Conservation (phyloP, 805 yeast genomes). For the Wickerhamiella allomyrinae region DNA sequence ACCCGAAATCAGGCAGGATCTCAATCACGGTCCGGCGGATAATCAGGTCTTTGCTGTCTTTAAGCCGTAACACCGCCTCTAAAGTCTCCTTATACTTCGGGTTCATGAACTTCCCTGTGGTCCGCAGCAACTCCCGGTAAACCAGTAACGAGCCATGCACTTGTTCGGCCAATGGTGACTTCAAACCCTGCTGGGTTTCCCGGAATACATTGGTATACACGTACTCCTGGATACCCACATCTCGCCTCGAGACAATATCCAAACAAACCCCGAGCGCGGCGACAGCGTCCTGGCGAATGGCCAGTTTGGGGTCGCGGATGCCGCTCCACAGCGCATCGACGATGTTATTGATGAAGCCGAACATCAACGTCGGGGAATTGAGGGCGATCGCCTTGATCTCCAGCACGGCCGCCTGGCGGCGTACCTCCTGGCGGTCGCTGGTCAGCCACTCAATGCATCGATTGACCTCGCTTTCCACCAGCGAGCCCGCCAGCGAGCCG, state of each 20-base stretch:
- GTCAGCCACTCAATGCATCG: conserved; percentile 84
- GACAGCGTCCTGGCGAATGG: conserved; percentile 74
- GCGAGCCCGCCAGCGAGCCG: conserved; percentile 77
- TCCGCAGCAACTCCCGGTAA: conserved; percentile 58
- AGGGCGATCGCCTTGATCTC: conserved; percentile 71
- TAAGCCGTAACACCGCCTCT: conserved; percentile 55
- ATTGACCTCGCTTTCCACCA: conserved; percentile 84
- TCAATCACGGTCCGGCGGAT: conserved; percentile 76
- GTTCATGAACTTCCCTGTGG: conserved; percentile 58
- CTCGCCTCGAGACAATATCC: conserved; percentile 66
- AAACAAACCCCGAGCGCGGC: conserved; percentile 64
- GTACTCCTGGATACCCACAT: conserved; percentile 47
- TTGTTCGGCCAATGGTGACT: conserved; percentile 36
- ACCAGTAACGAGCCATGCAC: conserved; percentile 82
- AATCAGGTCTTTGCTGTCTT: conserved; percentile 60
- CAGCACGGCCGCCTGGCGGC: conserved; percentile 78
- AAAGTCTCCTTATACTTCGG: conserved; percentile 64
- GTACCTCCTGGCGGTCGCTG: conserved; percentile 66
- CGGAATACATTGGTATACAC: conserved; percentile 64
- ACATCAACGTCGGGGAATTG: conserved; percentile 73
- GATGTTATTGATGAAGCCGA: conserved; percentile 62
- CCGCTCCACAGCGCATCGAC: conserved; percentile 81
- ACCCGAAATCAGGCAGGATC: conserved; percentile 70
- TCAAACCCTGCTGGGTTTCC: conserved; percentile 50
- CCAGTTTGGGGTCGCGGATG: conserved; percentile 59